Evolutionary conservation across 1,284 basidiomycete genomes (phyloP), one percentile per base, ranked within the genome.

Genomic region (Cutaneotrichosporon sp.): DNA sequence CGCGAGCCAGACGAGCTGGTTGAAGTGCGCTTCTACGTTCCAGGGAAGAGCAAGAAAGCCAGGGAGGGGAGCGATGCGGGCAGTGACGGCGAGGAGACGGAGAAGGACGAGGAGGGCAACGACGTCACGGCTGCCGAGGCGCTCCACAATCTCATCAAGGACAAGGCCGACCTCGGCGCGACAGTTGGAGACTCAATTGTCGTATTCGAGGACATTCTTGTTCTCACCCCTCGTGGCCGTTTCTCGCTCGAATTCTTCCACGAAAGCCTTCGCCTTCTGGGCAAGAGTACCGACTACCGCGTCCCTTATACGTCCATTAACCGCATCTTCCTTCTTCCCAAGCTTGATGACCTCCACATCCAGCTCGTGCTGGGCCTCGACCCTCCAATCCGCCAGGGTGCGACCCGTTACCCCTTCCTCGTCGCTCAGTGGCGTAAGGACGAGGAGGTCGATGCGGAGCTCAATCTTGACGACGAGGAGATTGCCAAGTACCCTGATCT

Each of bases 221-320:
- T 98, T 5, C 81, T 94, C 49, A 98, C 96, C 0, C 96, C 96
- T 61, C 79, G 92, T 79, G 94, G 94, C 52, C 86, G 92, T 54
- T 97, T 94, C 75, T 93, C 97, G 65, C 86, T 98, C 73, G 96
- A 98, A 76, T 93, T 98, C 85, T 97, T 91, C 80, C 84, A 85
- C 35, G 88, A 90, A 43, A 97, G 94, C 76, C 75, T 99, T 65
- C 86, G 96, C 37, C 78, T 98, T 27, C 86, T 93, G 35, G 96
- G 96, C 56, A 97, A 97, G 78, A 97, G 91, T 3, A 98, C 98
- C 77, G 96, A 99, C 76, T 98, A 99, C 81, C 96, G 97, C 76
- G 90, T 99, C 54, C 81, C 90, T 25, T 97, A 94, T 76, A 82
- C 82, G 37, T 90, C 87, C 59, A 92, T 98, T 63, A 86, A 88